Conservation (phyloP, 1,284 basidiomycete genomes). For the Ustilago curta region DNA sequence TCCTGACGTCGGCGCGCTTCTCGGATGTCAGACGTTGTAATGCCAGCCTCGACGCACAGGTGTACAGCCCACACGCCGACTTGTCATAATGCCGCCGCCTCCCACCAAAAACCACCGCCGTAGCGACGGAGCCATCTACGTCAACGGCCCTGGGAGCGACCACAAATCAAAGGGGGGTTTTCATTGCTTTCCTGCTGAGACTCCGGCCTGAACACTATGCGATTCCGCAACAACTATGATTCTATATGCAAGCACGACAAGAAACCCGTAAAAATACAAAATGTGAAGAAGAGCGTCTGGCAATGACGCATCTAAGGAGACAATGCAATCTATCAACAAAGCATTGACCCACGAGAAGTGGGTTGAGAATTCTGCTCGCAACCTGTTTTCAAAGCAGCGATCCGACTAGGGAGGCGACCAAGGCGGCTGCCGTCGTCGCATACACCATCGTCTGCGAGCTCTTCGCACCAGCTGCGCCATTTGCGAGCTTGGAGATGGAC, state of each 20-base stretch:
- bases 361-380: no score
- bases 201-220: background rate
- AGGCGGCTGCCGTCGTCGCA: background rate
- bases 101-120: background rate
- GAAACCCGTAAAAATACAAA: no score
- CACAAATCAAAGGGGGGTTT: background rate
- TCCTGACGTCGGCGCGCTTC: background rate
- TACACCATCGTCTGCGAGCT: no score
- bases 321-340: no score
- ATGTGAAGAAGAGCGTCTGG: no score
- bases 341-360: no score
- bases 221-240: background rate
- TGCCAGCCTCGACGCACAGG: background rate
- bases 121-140: background rate
- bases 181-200: background rate
- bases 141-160: background rate
- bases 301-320: no score
- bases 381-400: background rate
- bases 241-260: background rate
- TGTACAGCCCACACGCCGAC: background rate
- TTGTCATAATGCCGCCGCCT: background rate
- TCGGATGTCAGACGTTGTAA: background rate
- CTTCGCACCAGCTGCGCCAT: background rate
- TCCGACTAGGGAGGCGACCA: constrained; percentile 2
- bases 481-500: constrained; percentile 2